Evolutionary conservation across 139 green algal genomes (phyloP).

Genomic region (Micractinium conductrix): DNA sequence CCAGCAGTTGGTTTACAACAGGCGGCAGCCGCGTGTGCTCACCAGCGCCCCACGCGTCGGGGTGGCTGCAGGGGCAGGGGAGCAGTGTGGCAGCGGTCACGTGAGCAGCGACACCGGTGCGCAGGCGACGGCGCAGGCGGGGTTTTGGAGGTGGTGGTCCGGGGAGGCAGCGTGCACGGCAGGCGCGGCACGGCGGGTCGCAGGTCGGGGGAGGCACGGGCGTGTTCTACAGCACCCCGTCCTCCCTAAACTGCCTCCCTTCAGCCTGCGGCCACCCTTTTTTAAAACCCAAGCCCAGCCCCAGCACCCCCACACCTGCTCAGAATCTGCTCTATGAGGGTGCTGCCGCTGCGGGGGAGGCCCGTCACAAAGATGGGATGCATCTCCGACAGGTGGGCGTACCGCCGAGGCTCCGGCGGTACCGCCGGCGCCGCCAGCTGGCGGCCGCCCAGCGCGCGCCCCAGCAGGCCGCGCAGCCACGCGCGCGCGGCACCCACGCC

Average conservation of each 20-base stretch:
- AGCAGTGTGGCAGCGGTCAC: background rate
- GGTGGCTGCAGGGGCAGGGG: slow-evolving; percentile 10
- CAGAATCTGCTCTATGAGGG: slow-evolving; percentile 17
- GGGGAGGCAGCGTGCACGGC: background rate
- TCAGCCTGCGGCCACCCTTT: too few relatives aligned
- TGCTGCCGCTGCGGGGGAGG: slow-evolving; percentile 15
- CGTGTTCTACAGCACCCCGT: background rate
- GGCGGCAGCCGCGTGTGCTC: background rate
- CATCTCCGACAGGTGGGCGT: background rate
- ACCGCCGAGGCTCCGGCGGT: background rate
- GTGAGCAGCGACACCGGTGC: too few relatives aligned
- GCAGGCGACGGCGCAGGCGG: background rate
- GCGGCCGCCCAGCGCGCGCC: background rate
- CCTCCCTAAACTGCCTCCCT: too few relatives aligned
- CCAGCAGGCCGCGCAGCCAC: background rate
- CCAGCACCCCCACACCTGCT: background rate
- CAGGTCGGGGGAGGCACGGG: background rate
- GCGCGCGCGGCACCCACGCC: background rate
- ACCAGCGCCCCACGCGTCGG: slow-evolving; percentile 4
- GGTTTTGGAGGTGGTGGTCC: background rate
- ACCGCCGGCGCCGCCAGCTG: background rate
- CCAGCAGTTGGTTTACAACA: background rate
- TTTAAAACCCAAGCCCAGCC: background rate
- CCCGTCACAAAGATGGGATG: slow-evolving; percentile 19
- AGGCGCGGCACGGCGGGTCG: background rate